Evolutionary conservation across 2,329 filamentous ascomycete species (phyloP).

Genomic region (Zymoseptoria passerinii): DNA sequence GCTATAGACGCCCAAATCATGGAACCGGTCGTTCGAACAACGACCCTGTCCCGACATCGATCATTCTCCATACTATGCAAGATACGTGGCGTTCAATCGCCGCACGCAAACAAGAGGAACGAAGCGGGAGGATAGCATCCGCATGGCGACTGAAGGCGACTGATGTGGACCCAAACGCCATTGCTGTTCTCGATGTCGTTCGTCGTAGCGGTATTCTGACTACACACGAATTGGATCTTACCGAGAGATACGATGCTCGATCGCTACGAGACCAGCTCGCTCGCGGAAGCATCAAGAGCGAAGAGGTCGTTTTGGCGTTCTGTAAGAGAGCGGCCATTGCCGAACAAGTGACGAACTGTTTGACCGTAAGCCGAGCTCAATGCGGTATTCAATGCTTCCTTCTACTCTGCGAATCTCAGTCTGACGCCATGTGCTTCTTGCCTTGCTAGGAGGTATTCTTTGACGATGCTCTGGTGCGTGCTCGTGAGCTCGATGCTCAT

Average conservation of each 20-base stretch:
- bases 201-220: constrained; percentile 46
- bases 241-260: constrained; percentile 45
- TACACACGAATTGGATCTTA: constrained; percentile 46
- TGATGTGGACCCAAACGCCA: constrained; percentile 13
- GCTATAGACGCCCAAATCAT: not conserved
- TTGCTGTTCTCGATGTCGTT: constrained; percentile 41
- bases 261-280: constrained; percentile 31
- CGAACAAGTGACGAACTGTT: constrained; percentile 40
- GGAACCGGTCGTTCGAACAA: not conserved
- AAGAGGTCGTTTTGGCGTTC: constrained; percentile 31
- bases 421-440: not conserved
- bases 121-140: constrained; percentile 34
- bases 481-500: constrained; percentile 19
- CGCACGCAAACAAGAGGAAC: constrained; percentile 37
- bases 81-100: constrained; percentile 35
- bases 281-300: constrained; percentile 14
- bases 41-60: not conserved
- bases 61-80: constrained; percentile 20
- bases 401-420: not conserved
- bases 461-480: constrained; percentile 32
- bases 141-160: constrained; percentile 35
- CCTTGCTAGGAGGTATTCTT: constrained; percentile 30
- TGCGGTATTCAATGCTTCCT: not conserved
- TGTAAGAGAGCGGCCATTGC: constrained; percentile 42
- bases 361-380: constrained; percentile 32